These are phyloP conservation scores for Rhynchosporium agropyri DNA, from an alignment of 2,329 filamentous ascomycete species.

Conservation along the genomic window DNA sequence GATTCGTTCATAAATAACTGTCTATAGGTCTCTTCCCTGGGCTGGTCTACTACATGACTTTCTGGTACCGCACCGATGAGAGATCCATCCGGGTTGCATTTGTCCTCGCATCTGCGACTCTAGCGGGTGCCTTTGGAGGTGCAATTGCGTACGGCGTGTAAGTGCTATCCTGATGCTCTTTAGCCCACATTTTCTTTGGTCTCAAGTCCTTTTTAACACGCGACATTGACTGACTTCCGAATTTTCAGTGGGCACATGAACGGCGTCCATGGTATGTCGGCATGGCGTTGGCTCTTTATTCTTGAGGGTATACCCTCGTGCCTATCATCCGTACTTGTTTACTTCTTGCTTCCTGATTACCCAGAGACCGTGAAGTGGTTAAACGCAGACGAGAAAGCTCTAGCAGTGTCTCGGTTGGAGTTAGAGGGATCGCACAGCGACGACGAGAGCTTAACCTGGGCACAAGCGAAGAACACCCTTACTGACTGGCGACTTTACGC, in stretches of 20 bases:
- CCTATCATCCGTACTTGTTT: constrained; percentile 50
- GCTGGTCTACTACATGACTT: constrained; percentile 41
- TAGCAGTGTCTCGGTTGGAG: constrained; percentile 47
- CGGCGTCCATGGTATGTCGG: constrained; percentile 32
- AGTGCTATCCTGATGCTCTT: neutral
- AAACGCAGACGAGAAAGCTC: constrained; percentile 47
- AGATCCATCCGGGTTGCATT: constrained; percentile 40
- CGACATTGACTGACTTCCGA: neutral
- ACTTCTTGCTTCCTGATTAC: constrained; percentile 52
- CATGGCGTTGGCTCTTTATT: constrained; percentile 41
- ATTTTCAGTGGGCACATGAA: constrained; percentile 36
- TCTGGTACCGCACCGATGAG: constrained; percentile 41
- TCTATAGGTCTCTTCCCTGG: constrained; percentile 46
- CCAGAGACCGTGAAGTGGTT: constrained; percentile 53
- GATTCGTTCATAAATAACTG: constrained; percentile 34
- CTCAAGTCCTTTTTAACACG: neutral
- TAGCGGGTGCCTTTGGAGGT: constrained; percentile 42
- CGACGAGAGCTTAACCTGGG: constrained; percentile 50
- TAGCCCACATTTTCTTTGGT: neutral
- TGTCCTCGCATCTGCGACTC: constrained; percentile 39
- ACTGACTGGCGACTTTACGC: constrained; percentile 55
- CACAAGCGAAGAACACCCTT: constrained; percentile 50
- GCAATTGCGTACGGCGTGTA: constrained; percentile 38
- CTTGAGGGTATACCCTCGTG: constrained; percentile 46
- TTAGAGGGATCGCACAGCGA: constrained; percentile 48